Base-by-base conservation (phyloP, 2,329 filamentous ascomycete species). In the Penicillium hesseltinei region DNA sequence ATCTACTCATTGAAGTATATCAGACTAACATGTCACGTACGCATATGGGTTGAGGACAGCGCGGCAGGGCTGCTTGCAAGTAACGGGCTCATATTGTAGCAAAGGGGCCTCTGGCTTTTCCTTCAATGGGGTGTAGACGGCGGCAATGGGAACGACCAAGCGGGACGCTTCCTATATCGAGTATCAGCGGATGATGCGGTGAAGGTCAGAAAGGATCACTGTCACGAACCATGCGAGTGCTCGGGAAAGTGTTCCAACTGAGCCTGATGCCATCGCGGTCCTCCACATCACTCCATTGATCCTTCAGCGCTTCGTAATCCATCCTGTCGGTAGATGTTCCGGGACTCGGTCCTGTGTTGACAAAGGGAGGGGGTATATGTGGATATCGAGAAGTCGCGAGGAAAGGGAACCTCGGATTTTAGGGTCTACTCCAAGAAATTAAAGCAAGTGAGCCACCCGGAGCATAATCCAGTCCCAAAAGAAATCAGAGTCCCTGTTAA, bases 221-320 rank as follows among this genome's bases (percentile, higher is more conserved):
- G 59, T 47, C 56, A 78, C 84, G 68, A 69, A 91, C 92, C 92
- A 99, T 97, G 75, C 94, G 91, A 71, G 93, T 93, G 81, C 92
- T 97, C 49, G 94, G 94, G 72, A 99, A 96, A 60, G 95, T 95
- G 75, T 99, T 99, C 94, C 94, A 99, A 78, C 93, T 97, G 65
- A 99, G 83, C 62, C 94, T 88, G 71, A 97, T 86, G 60, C 94
- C 94, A 86, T 99, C 94, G 67, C 91, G 88, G 72, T 99, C 94
- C 81, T 99, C 94, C 58, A 96, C 88, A 75, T 97, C 92, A 71
- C 88, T 91, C 92, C 92, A 97, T 80, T 93, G 89, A 78, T 97
- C 92, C 80, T 97, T 97, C 66, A 96, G 80, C 66, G 87, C 84
- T 76, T 97, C 92, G 82, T 91, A 96, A 75, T 96, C 92, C 92